Evolutionary conservation across 2,329 filamentous ascomycete species (phyloP).

Genomic region (Scedosporium apiospermum): DNA sequence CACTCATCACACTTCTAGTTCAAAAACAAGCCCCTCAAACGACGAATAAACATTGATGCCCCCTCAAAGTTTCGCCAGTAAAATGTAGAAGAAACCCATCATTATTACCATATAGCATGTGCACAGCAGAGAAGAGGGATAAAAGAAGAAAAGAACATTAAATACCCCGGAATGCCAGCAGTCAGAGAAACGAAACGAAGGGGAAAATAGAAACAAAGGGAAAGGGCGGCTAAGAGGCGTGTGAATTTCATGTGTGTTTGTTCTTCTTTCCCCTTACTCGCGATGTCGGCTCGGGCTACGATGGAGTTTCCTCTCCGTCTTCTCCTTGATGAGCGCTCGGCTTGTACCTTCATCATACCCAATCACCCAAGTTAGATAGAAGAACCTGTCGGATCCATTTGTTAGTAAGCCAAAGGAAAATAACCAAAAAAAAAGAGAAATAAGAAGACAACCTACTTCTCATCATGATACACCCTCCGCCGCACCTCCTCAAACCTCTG

Average conservation of each 20-base stretch:
- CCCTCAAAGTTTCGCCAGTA: no score
- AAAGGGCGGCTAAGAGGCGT: neutral
- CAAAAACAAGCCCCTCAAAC: no score
- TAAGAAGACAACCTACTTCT: neutral
- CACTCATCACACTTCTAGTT: no score
- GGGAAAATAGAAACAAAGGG: neutral
- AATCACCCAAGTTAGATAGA: slow-evolving; percentile 40
- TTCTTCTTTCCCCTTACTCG: neutral
- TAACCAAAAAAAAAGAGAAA: neutral
- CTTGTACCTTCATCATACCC: slow-evolving; percentile 46
- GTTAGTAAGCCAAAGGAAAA: neutral
- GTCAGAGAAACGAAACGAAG: no score
- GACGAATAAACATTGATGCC: no score
- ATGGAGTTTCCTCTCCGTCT: slow-evolving; percentile 24
- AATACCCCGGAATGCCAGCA: no score
- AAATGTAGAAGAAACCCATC: no score
- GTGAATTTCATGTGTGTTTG: neutral
- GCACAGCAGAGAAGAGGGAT: no score
- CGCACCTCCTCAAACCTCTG: slow-evolving; percentile 65
- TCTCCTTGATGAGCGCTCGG: slow-evolving; percentile 34
- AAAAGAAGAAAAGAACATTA: no score
- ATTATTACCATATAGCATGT: no score
- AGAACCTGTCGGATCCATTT: slow-evolving; percentile 25
- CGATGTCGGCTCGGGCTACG: slow-evolving; percentile 10
- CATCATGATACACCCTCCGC: slow-evolving; percentile 28